Conservation (phyloP, 805 yeast genomes). For the Candida montana region DNA sequence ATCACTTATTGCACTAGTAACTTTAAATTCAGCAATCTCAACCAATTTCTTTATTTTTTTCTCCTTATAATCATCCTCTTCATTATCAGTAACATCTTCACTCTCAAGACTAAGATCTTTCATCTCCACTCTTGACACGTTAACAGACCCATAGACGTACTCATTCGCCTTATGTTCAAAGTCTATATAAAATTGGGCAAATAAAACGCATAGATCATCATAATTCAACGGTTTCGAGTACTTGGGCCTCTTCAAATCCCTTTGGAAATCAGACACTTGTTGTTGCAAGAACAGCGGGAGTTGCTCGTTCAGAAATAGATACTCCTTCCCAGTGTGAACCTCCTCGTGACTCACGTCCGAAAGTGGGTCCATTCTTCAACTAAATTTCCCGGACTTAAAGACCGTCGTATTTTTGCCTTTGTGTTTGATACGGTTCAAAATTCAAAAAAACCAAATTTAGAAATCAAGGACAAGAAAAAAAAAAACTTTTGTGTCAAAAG, state of each 20-base stretch:
- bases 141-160: slow-evolving; percentile 15
- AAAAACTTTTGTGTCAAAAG: slow-evolving; percentile 1
- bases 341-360: background rate
- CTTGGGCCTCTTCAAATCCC: slow-evolving; percentile 20
- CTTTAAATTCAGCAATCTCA: slow-evolving; percentile 16
- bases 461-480: no score
- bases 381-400: no score
- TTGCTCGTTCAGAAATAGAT: background rate
- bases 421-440: background rate
- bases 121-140: slow-evolving; percentile 4
- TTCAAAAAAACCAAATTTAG: no score
- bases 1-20: slow-evolving; percentile 12
- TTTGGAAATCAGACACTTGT: slow-evolving; percentile 12
- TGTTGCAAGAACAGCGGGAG: slow-evolving; percentile 13
- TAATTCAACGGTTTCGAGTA: slow-evolving; percentile 19
- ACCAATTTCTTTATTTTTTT: slow-evolving; percentile 7
- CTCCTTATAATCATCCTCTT: background rate
- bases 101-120: slow-evolving; percentile 1
- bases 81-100: slow-evolving; percentile 1
- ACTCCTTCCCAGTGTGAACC: background rate
- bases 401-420: no score
- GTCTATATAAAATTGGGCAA: slow-evolving; percentile 18
- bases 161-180: slow-evolving; percentile 11
- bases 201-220: slow-evolving; percentile 13
- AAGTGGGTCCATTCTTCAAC: background rate